Evolutionary conservation across 2,329 filamentous ascomycete genomes (phyloP), one percentile per base, ranked within the genome.

Genomic region (Colletotrichum paranaense): DNA sequence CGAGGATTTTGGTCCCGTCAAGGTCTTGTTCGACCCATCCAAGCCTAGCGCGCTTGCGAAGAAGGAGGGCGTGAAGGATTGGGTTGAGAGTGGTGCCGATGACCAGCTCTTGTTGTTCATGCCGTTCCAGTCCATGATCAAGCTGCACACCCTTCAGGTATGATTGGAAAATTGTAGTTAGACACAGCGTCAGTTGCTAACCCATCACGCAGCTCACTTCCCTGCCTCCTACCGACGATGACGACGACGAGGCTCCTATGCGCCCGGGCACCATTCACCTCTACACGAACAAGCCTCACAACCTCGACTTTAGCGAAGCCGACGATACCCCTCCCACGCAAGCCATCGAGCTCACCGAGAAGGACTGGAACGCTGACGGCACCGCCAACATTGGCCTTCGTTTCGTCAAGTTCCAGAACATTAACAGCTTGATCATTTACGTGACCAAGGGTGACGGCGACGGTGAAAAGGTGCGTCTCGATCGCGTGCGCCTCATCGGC

Each of bases 341-440:
- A 83, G 89, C 88, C 65, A 91, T 98, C 73, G 92, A 92, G 78
- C 88, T 99, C 56, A 87, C 88, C 74, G 86, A 92, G 58, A 88
- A 89, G 65, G 94, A 98, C 79, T 99, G 97, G 96, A 94, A 95
- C 82, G 86, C 88, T 57, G 91, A 94, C 16, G 93, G 92, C 64
- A 96, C 94, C 9, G 93, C 91, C 16, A 93, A 88, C 78, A 85
- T 96, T 67, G 84, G 89, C 57, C 85, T 98, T 78, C 93, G 95
- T 16, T 98, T 96, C 80, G 97, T 99, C 84, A 98, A 98, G 86
- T 99, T 98, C 87, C 97, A 98, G 85, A 97, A 95, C 80, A 93
- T 98, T 67, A 93, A 91, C 73, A 97, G 92, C 74, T 81, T 99
- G 78, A 93, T 97, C 22, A 78, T 99, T 12, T 99, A 98, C 82